Conservation (phyloP, 257 asterid genomes). For the Jaltomata sinuosa region DNA sequence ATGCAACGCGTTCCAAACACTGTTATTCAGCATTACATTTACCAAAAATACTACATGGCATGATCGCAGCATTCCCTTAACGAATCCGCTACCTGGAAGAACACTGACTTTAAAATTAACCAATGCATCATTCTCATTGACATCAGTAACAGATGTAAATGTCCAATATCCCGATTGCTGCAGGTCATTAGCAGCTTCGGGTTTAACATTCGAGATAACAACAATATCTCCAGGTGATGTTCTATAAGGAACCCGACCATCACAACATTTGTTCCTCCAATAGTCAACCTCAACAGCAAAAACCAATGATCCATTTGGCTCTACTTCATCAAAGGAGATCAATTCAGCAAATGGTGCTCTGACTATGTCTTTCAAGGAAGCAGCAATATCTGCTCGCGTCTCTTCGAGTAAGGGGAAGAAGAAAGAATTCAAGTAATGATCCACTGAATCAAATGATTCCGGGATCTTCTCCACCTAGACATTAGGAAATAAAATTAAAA, state of each 20-base stretch:
- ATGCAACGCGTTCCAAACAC: constrained; percentile 40
- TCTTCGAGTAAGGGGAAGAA: constrained; percentile 49
- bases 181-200: constrained; percentile 16
- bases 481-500: background rate
- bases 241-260: constrained; percentile 31
- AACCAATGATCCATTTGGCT: background rate
- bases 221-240: constrained; percentile 37
- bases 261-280: constrained; percentile 31
- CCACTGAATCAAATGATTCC: constrained; percentile 19
- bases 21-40: constrained; percentile 21
- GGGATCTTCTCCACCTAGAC: constrained; percentile 45
- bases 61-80: background rate
- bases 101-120: constrained; percentile 17
- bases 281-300: constrained; percentile 9
- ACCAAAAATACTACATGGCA: constrained; percentile 30
- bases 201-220: constrained; percentile 22
- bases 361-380: constrained; percentile 23
- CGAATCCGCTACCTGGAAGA: background rate
- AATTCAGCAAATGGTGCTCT: constrained; percentile 46
- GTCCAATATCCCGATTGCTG: constrained; percentile 13
- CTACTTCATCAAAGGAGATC: background rate
- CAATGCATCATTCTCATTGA: constrained; percentile 7
- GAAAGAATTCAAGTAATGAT: constrained; percentile 30
- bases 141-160: constrained; percentile 32
- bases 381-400: constrained; percentile 33